Conservation (phyloP, 345 rosid species). For the Hypericum perforatum region DNA sequence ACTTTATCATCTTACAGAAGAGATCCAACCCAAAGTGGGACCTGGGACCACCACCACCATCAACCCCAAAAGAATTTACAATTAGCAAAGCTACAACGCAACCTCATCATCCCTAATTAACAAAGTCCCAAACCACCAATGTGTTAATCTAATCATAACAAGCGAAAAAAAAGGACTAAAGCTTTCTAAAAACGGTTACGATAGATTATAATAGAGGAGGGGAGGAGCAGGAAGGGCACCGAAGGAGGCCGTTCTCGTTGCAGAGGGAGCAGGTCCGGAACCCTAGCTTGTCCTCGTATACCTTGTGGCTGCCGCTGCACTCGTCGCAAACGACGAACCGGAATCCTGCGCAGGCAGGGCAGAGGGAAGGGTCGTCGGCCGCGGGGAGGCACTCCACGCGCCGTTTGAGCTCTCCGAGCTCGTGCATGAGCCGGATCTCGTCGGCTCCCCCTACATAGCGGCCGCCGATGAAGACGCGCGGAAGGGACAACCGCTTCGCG, state of each 20-base stretch:
- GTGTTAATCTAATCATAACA: too few relatives aligned
- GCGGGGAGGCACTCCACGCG: constrained; percentile 21
- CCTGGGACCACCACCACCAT: too few relatives aligned
- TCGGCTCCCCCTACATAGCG: constrained; percentile 39
- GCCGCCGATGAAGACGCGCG: constrained; percentile 44
- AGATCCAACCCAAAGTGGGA: too few relatives aligned
- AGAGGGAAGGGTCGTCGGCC: constrained; percentile 11
- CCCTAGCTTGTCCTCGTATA: constrained; percentile 31
- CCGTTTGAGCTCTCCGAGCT: constrained; percentile 38
- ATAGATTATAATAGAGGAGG: neutral
- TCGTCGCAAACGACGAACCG: constrained; percentile 37
- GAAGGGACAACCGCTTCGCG: constrained; percentile 17
- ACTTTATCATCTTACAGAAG: too few relatives aligned
- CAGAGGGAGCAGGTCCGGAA: constrained; percentile 35
- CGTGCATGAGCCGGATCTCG: constrained; percentile 31
- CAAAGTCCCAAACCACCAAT: too few relatives aligned
- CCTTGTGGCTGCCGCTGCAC: constrained; percentile 61
- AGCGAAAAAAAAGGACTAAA: too few relatives aligned
- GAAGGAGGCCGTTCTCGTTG: constrained; percentile 36
- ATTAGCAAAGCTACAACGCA: too few relatives aligned
- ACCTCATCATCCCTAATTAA: too few relatives aligned
- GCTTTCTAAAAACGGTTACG: too few relatives aligned
- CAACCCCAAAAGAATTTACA: too few relatives aligned
- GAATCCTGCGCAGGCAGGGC: constrained; percentile 42
- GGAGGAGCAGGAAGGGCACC: constrained; percentile 31